Evolutionary conservation across 169 alveolate genomes (phyloP).

Genomic region (Cryptosporidium viatorum): DNA sequence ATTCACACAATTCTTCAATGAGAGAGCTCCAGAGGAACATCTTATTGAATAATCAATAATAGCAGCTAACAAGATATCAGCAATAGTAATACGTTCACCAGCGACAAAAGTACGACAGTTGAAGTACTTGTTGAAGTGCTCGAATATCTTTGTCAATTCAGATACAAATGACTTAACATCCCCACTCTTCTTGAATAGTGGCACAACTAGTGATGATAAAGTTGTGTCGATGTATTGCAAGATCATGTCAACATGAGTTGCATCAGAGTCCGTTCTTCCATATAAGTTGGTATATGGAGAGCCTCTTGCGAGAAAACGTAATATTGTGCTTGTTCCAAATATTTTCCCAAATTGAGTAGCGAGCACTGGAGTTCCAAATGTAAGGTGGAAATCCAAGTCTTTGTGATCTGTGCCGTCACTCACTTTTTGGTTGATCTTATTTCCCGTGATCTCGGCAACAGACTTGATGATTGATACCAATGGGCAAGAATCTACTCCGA

Average conservation of each 20-base stretch:
- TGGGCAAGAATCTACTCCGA: constrained; percentile 17
- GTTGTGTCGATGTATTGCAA: constrained; percentile 15
- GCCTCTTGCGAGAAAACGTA: constrained; percentile 55
- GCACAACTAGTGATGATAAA: background rate
- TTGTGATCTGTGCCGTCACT: constrained; percentile 6
- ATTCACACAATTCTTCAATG: constrained; percentile 81
- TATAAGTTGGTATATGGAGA: constrained; percentile 53
- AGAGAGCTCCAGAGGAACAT: constrained; percentile 78
- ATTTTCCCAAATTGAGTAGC: constrained; percentile 30
- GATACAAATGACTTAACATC: constrained; percentile 27
- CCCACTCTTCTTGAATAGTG: background rate
- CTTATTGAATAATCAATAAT: constrained; percentile 83
- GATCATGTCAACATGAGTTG: constrained; percentile 44
- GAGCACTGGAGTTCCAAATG: constrained; percentile 31
- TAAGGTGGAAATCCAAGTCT: background rate
- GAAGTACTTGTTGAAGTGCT: constrained; percentile 80
- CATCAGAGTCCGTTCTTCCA: constrained; percentile 36
- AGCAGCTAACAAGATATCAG: constrained; percentile 89
- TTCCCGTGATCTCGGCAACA: constrained; percentile 56
- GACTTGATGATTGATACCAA: constrained; percentile 21
- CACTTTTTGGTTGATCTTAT: constrained; percentile 16
- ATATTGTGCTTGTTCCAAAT: constrained; percentile 47
- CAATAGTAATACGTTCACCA: constrained; percentile 90
- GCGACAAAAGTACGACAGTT: constrained; percentile 84
- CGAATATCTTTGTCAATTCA: constrained; percentile 80